phyloP scores from a whole-genome alignment of 1,284 basidiomycete genomes.

The Sutorius eximius region DNA sequence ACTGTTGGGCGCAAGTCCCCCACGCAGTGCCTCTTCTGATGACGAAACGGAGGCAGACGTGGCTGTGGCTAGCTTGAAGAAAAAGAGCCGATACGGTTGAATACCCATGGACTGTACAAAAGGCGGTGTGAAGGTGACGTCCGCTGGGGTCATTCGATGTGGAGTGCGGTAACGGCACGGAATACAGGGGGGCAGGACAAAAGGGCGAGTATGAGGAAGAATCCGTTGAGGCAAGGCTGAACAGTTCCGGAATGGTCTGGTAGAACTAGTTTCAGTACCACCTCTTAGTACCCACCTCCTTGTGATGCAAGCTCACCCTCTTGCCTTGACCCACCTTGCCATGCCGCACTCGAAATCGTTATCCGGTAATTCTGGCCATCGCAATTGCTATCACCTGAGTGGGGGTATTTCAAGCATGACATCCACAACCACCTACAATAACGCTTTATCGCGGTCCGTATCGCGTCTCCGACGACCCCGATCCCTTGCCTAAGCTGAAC shows the following conservation, averaged over 20 bases:
- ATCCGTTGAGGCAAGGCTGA: too few relatives aligned
- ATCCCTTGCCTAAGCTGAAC: background rate
- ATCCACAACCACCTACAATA: conserved; percentile 18
- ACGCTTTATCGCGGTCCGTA: background rate
- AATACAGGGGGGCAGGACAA: too few relatives aligned
- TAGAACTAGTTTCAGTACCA: too few relatives aligned
- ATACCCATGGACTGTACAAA: too few relatives aligned
- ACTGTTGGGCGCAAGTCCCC: too few relatives aligned
- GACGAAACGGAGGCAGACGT: background rate
- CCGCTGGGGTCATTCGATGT: too few relatives aligned
- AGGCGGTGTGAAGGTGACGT: too few relatives aligned
- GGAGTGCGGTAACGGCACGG: too few relatives aligned
- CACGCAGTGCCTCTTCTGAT: background rate
- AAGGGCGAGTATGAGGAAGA: too few relatives aligned
- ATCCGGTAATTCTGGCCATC: background rate
- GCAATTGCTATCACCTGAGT: conserved; percentile 6
- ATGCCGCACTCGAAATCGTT: background rate
- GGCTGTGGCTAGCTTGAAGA: background rate
- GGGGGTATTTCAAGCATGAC: conserved; percentile 17
- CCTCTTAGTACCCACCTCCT: background rate
- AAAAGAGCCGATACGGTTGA: background rate
- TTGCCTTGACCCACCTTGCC: background rate
- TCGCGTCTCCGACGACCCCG: background rate
- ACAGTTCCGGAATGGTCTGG: too few relatives aligned
- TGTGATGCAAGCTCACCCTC: background rate